Conservation (phyloP, 2,329 filamentous ascomycete species). For the Hansfordia pulvinata region DNA sequence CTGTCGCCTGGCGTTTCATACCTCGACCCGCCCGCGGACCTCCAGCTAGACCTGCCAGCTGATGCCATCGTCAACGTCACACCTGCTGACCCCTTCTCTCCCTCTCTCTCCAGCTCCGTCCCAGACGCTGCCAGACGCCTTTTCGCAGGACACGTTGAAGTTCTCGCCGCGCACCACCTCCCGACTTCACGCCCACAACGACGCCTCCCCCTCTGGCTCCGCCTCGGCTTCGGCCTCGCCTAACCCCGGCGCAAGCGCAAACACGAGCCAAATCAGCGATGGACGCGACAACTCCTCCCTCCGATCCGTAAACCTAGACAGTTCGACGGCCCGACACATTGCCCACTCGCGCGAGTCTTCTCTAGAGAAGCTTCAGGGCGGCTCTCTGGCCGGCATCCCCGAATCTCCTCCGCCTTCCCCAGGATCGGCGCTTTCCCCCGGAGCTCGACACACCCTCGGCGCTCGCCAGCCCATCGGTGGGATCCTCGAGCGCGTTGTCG, state of each 20-base stretch:
- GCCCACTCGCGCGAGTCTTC: conserved; percentile 46
- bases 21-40: conserved; percentile 18
- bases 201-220: too few species aligned
- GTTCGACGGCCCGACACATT: conserved; percentile 22
- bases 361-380: conserved; percentile 34
- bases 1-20: conserved; percentile 9
- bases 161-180: conserved; percentile 35
- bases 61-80: conserved; percentile 9
- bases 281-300: too few species aligned
- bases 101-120: conserved; percentile 33
- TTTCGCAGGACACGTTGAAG: conserved; percentile 35
- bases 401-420: conserved; percentile 20
- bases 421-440: conserved; percentile 24
- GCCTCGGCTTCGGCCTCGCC: too few species aligned
- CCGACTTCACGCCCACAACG: conserved; percentile 35
- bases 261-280: too few species aligned
- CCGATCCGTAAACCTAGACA: conserved; percentile 26
- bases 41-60: conserved; percentile 5
- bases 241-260: too few species aligned
- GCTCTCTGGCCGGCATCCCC: conserved; percentile 16
- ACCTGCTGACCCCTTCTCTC: conserved; percentile 13
- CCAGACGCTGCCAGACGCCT: conserved; percentile 40
- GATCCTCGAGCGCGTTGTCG: conserved; percentile 37
- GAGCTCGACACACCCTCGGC: too few species aligned
- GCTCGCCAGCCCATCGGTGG: too few species aligned